Base-by-base conservation (phyloP, 2,329 filamentous ascomycete genomes). In the Exophiala oligosperma region DNA sequence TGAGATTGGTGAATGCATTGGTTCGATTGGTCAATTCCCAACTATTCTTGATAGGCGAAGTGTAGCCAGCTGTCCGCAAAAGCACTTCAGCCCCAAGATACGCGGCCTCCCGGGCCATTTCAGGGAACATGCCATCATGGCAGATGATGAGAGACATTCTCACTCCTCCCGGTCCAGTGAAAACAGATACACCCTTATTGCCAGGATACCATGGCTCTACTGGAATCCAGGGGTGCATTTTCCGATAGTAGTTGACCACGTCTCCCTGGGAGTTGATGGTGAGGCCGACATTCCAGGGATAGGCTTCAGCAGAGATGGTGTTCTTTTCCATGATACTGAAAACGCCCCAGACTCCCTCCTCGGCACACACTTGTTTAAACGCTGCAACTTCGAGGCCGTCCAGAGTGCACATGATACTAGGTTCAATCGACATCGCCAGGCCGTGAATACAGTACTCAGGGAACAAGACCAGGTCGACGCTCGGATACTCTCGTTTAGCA, bases 271-370 rank as follows among this genome's bases (percentile, higher is more conserved):
- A 35, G 46, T 56, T 40, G 46, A 56, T 50, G 23, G 53, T 56
- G 32, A 56, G 49, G 44, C 53, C 53, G n/a, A 49, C 26, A 29
- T 56, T 56, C 53, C 53, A 56, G n/a, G 53, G 53, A 4, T 24
- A 50, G 21, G 53, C 24, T n/a, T 43, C 35, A 5, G 7, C 11
- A 2, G 53, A 56, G 24, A 32, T 8, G 26, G 9, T 28, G 46
- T 56, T 56, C 29, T 56, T 56, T 26, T 56, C 53, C 53, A 56
- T 56, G 46, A 56, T 56, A 46, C 53, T 56, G 53, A 56, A 56
- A 24, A 49, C 24, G 8, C 53, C 53, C 53, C 53, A 56, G 12
- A 56, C 53, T 29, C 41, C 4, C 35, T 49, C 53, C 32, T 56
- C 53, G 6, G 28, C 29, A 21, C 53, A 56, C 4, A 28, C 44